Evolutionary conservation across 2,329 filamentous ascomycete genomes (phyloP).

Genomic region (Talaromyces sp.): DNA sequence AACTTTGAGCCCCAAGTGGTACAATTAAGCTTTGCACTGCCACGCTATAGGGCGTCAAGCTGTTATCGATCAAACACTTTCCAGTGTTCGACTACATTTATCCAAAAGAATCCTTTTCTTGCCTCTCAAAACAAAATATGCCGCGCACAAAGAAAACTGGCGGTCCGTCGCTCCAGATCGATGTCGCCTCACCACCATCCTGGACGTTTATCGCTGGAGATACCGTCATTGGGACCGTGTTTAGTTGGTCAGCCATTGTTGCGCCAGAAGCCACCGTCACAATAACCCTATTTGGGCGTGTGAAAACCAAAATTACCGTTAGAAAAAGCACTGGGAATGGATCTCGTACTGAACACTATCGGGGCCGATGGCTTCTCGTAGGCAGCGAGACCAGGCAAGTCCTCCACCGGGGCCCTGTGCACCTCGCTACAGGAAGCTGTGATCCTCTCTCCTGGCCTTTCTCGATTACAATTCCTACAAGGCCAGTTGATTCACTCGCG

Average conservation of each 20-base stretch:
- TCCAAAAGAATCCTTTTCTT: neutral
- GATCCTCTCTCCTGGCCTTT: slow-evolving; percentile 16
- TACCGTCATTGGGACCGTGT: slow-evolving; percentile 17
- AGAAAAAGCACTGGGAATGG: neutral
- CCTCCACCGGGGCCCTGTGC: slow-evolving; percentile 16
- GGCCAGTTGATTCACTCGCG: neutral
- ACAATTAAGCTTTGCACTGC: too few species aligned
- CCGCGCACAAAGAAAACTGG: neutral
- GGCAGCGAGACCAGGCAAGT: neutral
- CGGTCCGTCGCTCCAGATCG: slow-evolving; percentile 9
- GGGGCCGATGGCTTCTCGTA: slow-evolving; percentile 13
- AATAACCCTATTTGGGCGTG: slow-evolving; percentile 12
- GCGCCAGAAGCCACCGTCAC: slow-evolving; percentile 15
- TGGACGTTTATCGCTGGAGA: slow-evolving; percentile 17
- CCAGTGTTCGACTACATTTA: neutral
- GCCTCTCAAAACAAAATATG: neutral
- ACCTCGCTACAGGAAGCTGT: slow-evolving; percentile 8
- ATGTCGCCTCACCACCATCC: slow-evolving; percentile 15
- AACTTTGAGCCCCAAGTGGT: too few species aligned
- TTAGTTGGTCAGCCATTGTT: slow-evolving; percentile 15
- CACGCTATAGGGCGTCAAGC: too few species aligned
- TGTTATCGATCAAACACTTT: neutral
- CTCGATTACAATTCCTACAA: slow-evolving; percentile 13
- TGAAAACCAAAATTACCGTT: slow-evolving; percentile 14
- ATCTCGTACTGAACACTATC: slow-evolving; percentile 4